Percentiles rank a stretch among this genome's conserved stretches.
phyloP scores from a whole-genome alignment of 768 basidiomycete species.

The Lyophyllum semitale region DNA sequence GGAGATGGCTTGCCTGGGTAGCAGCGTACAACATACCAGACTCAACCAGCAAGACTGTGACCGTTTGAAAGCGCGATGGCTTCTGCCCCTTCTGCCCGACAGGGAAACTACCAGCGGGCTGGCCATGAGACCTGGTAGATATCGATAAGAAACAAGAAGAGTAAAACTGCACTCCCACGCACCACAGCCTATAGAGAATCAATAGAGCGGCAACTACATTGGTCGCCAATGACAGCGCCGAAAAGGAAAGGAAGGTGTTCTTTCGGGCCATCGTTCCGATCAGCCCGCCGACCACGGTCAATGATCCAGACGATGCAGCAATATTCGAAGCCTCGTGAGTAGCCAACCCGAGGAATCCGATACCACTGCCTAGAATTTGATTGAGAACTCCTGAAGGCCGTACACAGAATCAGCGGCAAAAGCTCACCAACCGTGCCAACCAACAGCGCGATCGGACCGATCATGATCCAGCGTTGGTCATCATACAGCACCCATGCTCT shows the following conservation, averaged over 20 bases:
- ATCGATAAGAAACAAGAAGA: neutral
- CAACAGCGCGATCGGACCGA: conserved; percentile 5
- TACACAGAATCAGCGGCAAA: neutral
- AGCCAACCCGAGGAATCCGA: conserved; percentile 16
- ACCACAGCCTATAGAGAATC: conserved; percentile 4
- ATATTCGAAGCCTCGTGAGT: too few relatives aligned
- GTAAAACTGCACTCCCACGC: too few relatives aligned
- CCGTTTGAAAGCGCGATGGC: neutral
- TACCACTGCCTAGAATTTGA: conserved; percentile 6
- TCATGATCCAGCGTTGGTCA: neutral
- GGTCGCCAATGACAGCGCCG: conserved; percentile 10
- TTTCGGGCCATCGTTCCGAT: conserved; percentile 6
- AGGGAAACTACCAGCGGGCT: neutral
- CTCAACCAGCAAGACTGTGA: conserved; percentile 8
- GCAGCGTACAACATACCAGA: conserved; percentile 11
- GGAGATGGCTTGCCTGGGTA: conserved; percentile 1
- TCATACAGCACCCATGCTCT: conserved; percentile 9
- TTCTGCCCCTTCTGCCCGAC: conserved; percentile 3
- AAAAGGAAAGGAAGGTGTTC: conserved; percentile 12
- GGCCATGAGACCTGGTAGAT: neutral
- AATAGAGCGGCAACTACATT: conserved; percentile 4
- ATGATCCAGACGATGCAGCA: neutral
- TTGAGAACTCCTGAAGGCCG: neutral
- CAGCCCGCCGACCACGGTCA: neutral
- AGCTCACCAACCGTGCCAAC: conserved; percentile 12